Conservation (phyloP, 306 rosid species). For the Fragaria iinumae region DNA sequence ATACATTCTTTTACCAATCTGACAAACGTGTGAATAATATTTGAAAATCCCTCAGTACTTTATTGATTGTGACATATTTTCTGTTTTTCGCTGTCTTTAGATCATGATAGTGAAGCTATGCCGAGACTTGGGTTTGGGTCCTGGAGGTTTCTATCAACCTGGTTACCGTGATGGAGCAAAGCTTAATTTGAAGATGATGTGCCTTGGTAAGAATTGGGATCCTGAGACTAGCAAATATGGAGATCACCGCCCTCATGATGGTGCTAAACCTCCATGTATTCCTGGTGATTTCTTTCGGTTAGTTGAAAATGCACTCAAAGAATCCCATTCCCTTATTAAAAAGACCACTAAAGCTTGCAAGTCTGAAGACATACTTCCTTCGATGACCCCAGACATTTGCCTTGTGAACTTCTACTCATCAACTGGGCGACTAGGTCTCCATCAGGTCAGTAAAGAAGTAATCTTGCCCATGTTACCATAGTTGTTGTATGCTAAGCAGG, state of each 20-base stretch:
- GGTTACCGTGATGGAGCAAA: constrained; percentile 54
- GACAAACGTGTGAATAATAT: not conserved
- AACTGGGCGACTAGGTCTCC: constrained; percentile 71
- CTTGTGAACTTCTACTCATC: constrained; percentile 62
- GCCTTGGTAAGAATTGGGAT: constrained; percentile 86
- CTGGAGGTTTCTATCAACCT: constrained; percentile 87
- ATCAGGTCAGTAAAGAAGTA: constrained; percentile 47
- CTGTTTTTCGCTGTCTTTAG: constrained; percentile 12
- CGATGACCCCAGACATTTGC: constrained; percentile 58
- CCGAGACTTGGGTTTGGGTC: constrained; percentile 50
- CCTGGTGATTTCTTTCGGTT: constrained; percentile 42
- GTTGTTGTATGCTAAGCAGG: not conserved
- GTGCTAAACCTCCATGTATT: constrained; percentile 47
- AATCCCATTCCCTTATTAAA: constrained; percentile 28
- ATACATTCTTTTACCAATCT: not conserved
- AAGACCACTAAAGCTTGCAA: constrained; percentile 21
- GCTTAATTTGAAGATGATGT: constrained; percentile 77
- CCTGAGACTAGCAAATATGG: constrained; percentile 51
- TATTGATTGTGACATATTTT: not conserved
- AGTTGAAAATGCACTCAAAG: constrained; percentile 43
- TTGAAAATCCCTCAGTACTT: not conserved
- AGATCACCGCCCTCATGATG: constrained; percentile 47
- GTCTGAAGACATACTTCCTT: constrained; percentile 32
- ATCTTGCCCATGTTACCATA: not conserved
- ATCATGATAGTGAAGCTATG: constrained; percentile 50